Base-by-base conservation (phyloP, 2,329 filamentous ascomycete species). In the Phyllosticta citrichinensis region DNA sequence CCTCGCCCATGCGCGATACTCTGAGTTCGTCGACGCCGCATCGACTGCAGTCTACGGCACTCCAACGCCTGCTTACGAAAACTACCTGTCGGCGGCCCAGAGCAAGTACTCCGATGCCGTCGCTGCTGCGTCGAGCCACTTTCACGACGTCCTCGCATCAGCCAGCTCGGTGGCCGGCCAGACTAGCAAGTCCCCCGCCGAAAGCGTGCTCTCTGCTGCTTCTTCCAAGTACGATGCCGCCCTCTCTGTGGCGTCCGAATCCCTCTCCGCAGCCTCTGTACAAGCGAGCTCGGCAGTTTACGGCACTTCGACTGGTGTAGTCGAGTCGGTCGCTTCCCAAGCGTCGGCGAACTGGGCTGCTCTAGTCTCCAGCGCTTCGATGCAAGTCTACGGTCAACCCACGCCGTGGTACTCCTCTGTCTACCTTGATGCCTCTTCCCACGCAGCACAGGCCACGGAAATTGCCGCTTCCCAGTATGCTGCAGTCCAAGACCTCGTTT, bases 1-100 rank as follows among this genome's bases (percentile, higher is more conserved):
- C 27, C 73, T 90, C 53, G 90, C 91, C 0, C 87, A 95, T 68
- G 89, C 86, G 52, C 84, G 87, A 47, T 94, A 94, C 71, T 85
- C 86, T 5, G 86, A 87, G 56, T 93, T 94, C 68, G 65, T 94
- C 2, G 80, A 80, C 12, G 85, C 86, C 4, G 89, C 88, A 8
- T 90, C 87, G 10, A 84, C 82, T 40, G 88, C 86, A 20, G 77
- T 90, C 51, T 86, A 83, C 60, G 84, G 84, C 6, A 83, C 83
- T 11, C 82, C 85, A 17, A 86, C 83, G 0, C 81, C 84, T 2
- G 84, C 79, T 1, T 75, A 84, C 56, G 66, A 71, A 56, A 70
- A 70, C 58, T 53, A 70, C 19, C 30, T 65, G 6, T 53, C 60
- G n/a, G 62, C 50, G 5, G 65, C 65, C 0, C 63, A 71, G 56